Evolutionary conservation across 352 stramenopile species (phyloP), one percentile per base, ranked within the genome.

Genomic region (Phytophthora pluvialis): DNA sequence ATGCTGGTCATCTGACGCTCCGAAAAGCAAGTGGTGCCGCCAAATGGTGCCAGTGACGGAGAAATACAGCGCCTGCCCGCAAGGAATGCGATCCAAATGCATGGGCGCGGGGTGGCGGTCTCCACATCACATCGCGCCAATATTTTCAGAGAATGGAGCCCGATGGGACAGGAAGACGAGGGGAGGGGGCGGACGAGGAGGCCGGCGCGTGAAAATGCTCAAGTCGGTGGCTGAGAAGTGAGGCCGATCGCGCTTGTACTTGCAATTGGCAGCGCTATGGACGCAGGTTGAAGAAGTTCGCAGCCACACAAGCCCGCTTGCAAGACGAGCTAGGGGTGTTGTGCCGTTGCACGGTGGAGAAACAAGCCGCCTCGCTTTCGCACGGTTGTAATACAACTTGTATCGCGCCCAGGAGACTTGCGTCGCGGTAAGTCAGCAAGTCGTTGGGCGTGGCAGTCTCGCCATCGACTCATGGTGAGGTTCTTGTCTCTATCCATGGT

Each of bases 41-140:
- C 56, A 58, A 57, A 4, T 38, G 50, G 29, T 16, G 35, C 25
- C 4, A 39, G 46, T 56, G 55, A 28, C 45, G 35, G 26, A 64
- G 36, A 36, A 18, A 40, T 49, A 55, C 39, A 54, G 33, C 26
- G 31, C 25, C 58, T 60, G 38, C 28, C 36, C 46, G 35, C 26
- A 64, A 48, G 28, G 40, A 46, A 46, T 46, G 33, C 54, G 25
- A 63, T 63, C 43, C 55, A 63, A 55, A 47, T 55, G 43, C 32
- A 43, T 47, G 39, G 48, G 33, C n/a, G 35, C 2, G 12, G 38
- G 35, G 55, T 15, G 36, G 35, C 38, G 28, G 46, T 47, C 42
- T 45, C 33, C 55, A 64, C 55, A 64, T 64, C 56, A 21, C 47
- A 64, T 64, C 56, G n/a, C 47, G 28, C 56, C 55, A 21, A 59